Evolutionary conservation across 2,329 filamentous ascomycete species (phyloP), one percentile per base, ranked within the genome.

Genomic region (Amauroascus niger): DNA sequence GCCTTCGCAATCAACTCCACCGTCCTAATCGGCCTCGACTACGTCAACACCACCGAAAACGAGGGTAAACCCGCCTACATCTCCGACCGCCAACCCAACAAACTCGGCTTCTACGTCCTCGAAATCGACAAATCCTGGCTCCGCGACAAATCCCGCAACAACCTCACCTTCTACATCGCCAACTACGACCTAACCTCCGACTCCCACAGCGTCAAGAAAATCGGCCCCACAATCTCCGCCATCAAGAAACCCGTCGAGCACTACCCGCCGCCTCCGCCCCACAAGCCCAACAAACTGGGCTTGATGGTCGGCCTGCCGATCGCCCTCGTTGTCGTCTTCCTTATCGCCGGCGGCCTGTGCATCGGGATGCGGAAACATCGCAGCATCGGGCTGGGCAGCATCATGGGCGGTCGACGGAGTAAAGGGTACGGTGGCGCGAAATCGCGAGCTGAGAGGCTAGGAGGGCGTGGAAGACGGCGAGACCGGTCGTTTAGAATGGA

Each of bases 221-320:
- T 41, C 13, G 71, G 72, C 1, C 71, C 71, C 26, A 65, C 60
- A 3, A 60, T 74, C 45, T 63, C 59, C 2, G 63, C 74, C 22
- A 60, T 57, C 16, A 63, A 66, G 7, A 68, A 63, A 46, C 69
- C 67, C 1, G 54, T 62, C 14, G 56, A 64, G 24, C 70, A 73
- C 56, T 65, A 66, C 57, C 64, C 69, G 20, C 64, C 68, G 1
- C 65, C 66, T 3, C 60, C 57, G 20, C 58, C 59, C 11, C 58
- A 59, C 9, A 60, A 60, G 20, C 60, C 59, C 37, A 66, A 63
- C 39, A 69, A 67, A 41, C 47, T 66, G 2, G 70, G 67, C 7
- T 61, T 74, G n/a, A 60, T 64, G 47, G 66, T 74, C 48, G 73
- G 72, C 14, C 58, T 75, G 6, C 73, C 73, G 0, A 61, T 74